Conservation (phyloP, 2,329 filamentous ascomycete species). For the Apiospora koreana region DNA sequence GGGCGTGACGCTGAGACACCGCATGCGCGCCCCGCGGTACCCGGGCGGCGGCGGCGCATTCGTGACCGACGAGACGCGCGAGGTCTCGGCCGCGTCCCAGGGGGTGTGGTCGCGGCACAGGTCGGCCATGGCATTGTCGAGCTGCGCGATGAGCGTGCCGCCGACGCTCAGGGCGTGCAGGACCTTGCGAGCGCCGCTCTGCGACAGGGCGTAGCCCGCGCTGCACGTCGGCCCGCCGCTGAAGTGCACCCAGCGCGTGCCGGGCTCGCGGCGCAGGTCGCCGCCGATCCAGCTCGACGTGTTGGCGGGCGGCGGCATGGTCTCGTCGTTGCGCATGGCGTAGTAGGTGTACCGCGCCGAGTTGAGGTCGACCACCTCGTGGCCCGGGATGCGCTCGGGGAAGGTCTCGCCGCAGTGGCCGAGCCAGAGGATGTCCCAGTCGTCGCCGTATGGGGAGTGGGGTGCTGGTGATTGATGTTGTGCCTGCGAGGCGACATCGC, state of each 20-base stretch:
- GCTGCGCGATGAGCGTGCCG: conserved; percentile 16
- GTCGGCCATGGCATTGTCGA: conserved; percentile 19
- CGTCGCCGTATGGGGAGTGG: conserved; percentile 22
- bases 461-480: not conserved
- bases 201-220: conserved; percentile 17
- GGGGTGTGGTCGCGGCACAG: conserved; percentile 18
- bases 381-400: conserved; percentile 18
- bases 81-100: conserved; percentile 9
- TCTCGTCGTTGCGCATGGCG: conserved; percentile 15
- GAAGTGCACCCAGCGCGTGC: conserved; percentile 19
- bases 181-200: conserved; percentile 17
- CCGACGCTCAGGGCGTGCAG: conserved; percentile 17
- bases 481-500: conserved; percentile 9
- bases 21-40: conserved; percentile 17
- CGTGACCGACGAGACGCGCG: not conserved
- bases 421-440: conserved; percentile 40
- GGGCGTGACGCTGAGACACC: conserved; percentile 18
- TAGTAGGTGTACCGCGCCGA: conserved; percentile 19
- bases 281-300: conserved; percentile 16
- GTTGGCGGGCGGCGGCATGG: conserved; percentile 11
- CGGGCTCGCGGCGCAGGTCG: conserved; percentile 12
- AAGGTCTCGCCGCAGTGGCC: conserved; percentile 36
- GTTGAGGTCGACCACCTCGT: conserved; percentile 14
- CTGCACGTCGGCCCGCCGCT: conserved; percentile 19
- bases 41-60: conserved; percentile 9